Conservation (phyloP, 1,139 yeast species). For the Neolecta irregularis region DNA sequence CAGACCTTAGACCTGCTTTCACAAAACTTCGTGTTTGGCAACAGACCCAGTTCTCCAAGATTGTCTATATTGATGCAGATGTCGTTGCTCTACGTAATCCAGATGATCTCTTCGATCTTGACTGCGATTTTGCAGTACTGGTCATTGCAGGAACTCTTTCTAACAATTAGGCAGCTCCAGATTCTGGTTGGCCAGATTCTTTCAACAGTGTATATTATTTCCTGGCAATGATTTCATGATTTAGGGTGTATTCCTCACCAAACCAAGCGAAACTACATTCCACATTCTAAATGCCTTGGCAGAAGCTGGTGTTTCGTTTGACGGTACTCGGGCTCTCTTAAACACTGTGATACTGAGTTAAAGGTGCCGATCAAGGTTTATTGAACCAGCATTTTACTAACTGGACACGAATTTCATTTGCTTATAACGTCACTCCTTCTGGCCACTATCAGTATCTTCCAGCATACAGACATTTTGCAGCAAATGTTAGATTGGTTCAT, state of each 20-base stretch:
- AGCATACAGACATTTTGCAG: constrained; percentile 48
- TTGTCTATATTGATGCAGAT: constrained; percentile 73
- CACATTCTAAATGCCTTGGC: constrained; percentile 31
- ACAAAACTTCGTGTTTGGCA: constrained; percentile 67
- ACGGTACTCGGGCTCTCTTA: constrained; percentile 21
- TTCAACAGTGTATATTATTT: constrained; percentile 36
- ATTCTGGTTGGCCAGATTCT: constrained; percentile 89
- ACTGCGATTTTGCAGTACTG: constrained; percentile 17
- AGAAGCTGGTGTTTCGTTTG: constrained; percentile 41
- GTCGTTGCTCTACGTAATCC: constrained; percentile 44
- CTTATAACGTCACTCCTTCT: constrained; percentile 74
- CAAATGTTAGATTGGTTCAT: constrained; percentile 49
- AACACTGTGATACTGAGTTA: background rate
- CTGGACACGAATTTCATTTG: constrained; percentile 62
- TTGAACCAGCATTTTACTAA: constrained; percentile 59
- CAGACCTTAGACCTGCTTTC: constrained; percentile 56
- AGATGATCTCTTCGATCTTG: constrained; percentile 29
- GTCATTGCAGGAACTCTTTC: constrained; percentile 1
- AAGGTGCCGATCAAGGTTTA: constrained; percentile 88
- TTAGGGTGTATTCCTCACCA: constrained; percentile 62
- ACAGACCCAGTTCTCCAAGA: constrained; percentile 39
- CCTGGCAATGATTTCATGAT: background rate
- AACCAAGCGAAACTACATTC: constrained; percentile 39
- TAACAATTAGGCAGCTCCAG: constrained; percentile 63
- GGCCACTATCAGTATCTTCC: constrained; percentile 71